Conservation (phyloP, 1,139 yeast genomes). For the Pichia sp. region DNA sequence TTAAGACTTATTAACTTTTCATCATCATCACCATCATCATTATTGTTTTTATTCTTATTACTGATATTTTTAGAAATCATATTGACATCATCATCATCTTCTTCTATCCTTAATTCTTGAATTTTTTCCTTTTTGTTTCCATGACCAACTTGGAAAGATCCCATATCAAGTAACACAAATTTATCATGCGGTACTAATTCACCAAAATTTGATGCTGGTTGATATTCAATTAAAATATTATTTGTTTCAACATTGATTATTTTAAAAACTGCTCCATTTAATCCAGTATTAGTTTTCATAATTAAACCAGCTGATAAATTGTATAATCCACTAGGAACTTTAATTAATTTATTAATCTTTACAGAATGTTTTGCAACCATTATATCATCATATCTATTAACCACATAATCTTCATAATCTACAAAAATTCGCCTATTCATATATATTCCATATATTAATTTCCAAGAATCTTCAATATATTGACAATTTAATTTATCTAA, state of each 20-base stretch:
- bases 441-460: slow-evolving; percentile 43
- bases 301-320: slow-evolving; percentile 45
- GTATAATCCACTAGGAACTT: slow-evolving; percentile 49
- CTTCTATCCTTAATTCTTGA: neutral
- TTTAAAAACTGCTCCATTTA: slow-evolving; percentile 55
- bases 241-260: slow-evolving; percentile 30
- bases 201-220: slow-evolving; percentile 52
- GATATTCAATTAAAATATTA: slow-evolving; percentile 35
- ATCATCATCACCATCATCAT: neutral
- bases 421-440: slow-evolving; percentile 49
- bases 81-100: neutral
- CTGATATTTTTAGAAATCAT: neutral
- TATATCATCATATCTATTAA: slow-evolving; percentile 33
- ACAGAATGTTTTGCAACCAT: neutral
- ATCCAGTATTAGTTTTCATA: slow-evolving; percentile 44
- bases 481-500: slow-evolving; percentile 17
- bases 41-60: neutral
- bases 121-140: neutral
- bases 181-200: slow-evolving; percentile 51
- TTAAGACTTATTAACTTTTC: slow-evolving; percentile 35
- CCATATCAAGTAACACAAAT: slow-evolving; percentile 48
- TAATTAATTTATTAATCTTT: slow-evolving; percentile 31
- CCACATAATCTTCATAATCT: slow-evolving; percentile 44
- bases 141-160: slow-evolving; percentile 36
- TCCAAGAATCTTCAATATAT: slow-evolving; percentile 48